Evolutionary conservation across 306 rosid genomes (phyloP), one percentile per base, ranked within the genome.

Genomic region (Lablab purpureus): DNA sequence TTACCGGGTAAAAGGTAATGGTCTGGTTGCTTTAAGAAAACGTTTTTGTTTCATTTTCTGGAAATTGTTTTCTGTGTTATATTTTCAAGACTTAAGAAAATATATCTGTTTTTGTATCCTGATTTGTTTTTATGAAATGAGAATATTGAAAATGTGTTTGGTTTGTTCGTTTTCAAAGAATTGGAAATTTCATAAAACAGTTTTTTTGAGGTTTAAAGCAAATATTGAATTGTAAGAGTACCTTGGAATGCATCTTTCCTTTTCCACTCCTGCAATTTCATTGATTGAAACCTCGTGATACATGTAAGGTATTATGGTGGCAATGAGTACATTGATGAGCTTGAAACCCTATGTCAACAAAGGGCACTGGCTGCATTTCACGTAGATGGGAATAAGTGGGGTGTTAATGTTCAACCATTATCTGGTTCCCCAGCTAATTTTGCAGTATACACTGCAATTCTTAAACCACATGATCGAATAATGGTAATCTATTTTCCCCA

Each of bases 361-460:
- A 91, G 99, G 85, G 99, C 97, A 47, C 82, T 95, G 12, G 90
- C 88, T 40, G 92, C 98, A 47, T 95, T 93, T 84, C 96, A 73
- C 79, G 66, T 91, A 60, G 94, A 95, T 72, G 87, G 82, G 40
- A 85, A 75, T 28, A 84, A 93, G 60, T 96, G 99, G 99, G 96
- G 98, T 58, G 99, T 96, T 55, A 96, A 93, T 84, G 99, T 96
- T 67, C 99, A 96, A 73, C 94, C 99, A 0, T 77, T 96, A 70
- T 93, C 99, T 72, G 99, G 99, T 75, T 96, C 97, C 60, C 99
- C 99, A 0, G 99, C 99, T 65, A 96, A 96, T 70, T 96, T 96
- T 47, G 99, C 89, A 72, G 99, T 89, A 56, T 96, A 93, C 84
- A 96, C 99, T 7, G 99, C 99, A 59, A 10, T 96, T 78, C 97